Conservation (phyloP, 2,329 filamentous ascomycete genomes). For the Didymella keratinophila region DNA sequence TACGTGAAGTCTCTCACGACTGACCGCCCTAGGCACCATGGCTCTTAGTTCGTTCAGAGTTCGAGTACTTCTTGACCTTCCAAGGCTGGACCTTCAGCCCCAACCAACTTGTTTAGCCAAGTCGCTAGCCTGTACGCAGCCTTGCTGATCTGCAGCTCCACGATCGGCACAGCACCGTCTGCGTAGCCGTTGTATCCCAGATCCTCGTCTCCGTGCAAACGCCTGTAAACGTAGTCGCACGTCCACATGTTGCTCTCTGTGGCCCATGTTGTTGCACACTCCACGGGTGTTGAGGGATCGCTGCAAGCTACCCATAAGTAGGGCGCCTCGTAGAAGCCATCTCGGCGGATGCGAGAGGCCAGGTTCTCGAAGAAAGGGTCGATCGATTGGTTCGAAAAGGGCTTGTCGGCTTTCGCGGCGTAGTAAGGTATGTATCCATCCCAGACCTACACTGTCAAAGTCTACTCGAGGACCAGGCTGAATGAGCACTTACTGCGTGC, state of each 20-base stretch:
- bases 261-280: constrained; percentile 51
- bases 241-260: constrained; percentile 51
- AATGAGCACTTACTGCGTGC: constrained; percentile 45
- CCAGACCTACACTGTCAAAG: constrained; percentile 47
- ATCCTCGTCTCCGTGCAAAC: constrained; percentile 43
- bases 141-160: constrained; percentile 54
- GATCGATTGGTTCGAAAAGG: constrained; percentile 49
- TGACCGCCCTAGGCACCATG: too few relatives aligned
- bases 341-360: constrained; percentile 46
- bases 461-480: neutral
- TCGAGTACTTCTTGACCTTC: constrained; percentile 30
- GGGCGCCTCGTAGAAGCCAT: constrained; percentile 47
- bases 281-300: constrained; percentile 41
- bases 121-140: constrained; percentile 50
- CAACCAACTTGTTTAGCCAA: constrained; percentile 51
- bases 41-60: too few relatives aligned
- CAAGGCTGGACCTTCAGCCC: constrained; percentile 7
- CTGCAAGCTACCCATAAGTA: constrained; percentile 50
- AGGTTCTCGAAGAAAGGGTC: constrained; percentile 48
- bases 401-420: constrained; percentile 42
- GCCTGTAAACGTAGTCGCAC: constrained; percentile 51
- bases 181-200: constrained; percentile 50
- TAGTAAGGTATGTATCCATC: constrained; percentile 51
- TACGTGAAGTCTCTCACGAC: too few relatives aligned
- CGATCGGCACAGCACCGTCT: constrained; percentile 48